A percentile compares a stretch with the other conserved stretches of the same genome.
These are phyloP conservation scores for Phalaenopsis equestris DNA, from an alignment of 106 monocot genomes.

Conservation along the genomic window DNA sequence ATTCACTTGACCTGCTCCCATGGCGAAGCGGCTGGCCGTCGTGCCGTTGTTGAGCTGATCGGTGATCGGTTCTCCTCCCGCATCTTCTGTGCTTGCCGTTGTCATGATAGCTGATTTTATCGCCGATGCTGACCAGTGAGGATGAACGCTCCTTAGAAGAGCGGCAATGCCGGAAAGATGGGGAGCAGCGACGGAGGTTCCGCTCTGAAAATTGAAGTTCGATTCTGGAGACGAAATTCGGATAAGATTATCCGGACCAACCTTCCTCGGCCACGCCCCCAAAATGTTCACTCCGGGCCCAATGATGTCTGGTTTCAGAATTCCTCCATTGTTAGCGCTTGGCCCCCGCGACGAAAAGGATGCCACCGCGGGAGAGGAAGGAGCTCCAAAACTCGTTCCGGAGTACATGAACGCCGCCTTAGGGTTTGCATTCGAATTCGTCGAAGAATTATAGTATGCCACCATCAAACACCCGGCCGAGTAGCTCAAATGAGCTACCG, in stretches of 20 bases:
- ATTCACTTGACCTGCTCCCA: constrained; percentile 36
- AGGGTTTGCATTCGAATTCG: background rate
- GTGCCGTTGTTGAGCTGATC: constrained; percentile 5
- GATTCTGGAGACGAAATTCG: background rate
- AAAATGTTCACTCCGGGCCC: constrained; percentile 45
- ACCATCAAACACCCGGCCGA: background rate
- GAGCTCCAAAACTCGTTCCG: constrained; percentile 11
- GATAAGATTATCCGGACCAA: background rate
- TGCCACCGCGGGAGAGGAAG: constrained; percentile 16
- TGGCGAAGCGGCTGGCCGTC: constrained; percentile 25
- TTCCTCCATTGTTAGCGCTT: constrained; percentile 13
- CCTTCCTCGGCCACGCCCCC: constrained; percentile 17
- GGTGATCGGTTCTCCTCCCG: constrained; percentile 9
- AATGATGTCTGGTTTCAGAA: constrained; percentile 43
- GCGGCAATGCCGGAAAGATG: constrained; percentile 55
- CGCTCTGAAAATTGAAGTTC: constrained; percentile 24
- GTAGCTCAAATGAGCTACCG: constrained; percentile 16
- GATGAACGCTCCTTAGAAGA: constrained; percentile 17
- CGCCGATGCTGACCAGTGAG: constrained; percentile 30
- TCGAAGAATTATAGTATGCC: constrained; percentile 4
- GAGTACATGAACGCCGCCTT: constrained; percentile 8
- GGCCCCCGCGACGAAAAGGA: constrained; percentile 43
- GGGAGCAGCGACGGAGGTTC: constrained; percentile 34
- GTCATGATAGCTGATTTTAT: constrained; percentile 60
- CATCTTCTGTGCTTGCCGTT: constrained; percentile 20